Evolutionary conservation across 805 yeast species (phyloP), one percentile per base, ranked within the genome.

Genomic region (Candida nitratophila): DNA sequence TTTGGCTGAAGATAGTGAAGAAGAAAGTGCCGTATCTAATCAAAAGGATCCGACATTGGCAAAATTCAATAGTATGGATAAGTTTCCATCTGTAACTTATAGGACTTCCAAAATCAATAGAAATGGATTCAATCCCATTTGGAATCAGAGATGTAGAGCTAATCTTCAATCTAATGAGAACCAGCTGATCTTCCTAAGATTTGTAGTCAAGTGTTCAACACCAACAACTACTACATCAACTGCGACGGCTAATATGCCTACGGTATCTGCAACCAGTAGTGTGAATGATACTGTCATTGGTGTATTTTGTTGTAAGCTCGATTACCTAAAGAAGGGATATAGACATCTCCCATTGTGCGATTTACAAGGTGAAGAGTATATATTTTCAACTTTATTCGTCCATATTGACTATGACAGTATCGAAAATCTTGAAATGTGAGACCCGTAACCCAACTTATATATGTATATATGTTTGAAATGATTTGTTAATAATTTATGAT

Each of bases 121-220:
- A 41, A 89, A 90, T 62, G 97, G 97, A 0, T 87, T 86, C 64
- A 88, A 86, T 56, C 97, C 97, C 0, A 63, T 73, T 7, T 91
- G 97, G 97, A 77, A 82, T 48, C 71, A 74, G 41, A 59, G 56
- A 4, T 72, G 81, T 47, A 49, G 58, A n/a, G 71, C 82, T 2
- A 53, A 54, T 0, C 51, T 69, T 7, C 59, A 62, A 4, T 59
- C 71, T 8, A 59, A 66, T 37, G 47, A 56, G 6, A 62, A 67
- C 44, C 71, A 75, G 7, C 66, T 84, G 35, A 73, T 79, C 2
- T 86, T 86, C 56, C 47, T 83, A 9, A 65, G 77, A 44, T 69
- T 86, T 43, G 53, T 70, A 2, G 71, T 81, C 3, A 73, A 74
- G 48, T 57, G 59, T 40, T 34, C 52, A 11, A 42, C 21, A 16